Percentiles rank a stretch among this genome's conserved stretches.
phyloP scores from a whole-genome alignment of 495 filamentous ascomycete species.

The Aspergillus panamensis region DNA sequence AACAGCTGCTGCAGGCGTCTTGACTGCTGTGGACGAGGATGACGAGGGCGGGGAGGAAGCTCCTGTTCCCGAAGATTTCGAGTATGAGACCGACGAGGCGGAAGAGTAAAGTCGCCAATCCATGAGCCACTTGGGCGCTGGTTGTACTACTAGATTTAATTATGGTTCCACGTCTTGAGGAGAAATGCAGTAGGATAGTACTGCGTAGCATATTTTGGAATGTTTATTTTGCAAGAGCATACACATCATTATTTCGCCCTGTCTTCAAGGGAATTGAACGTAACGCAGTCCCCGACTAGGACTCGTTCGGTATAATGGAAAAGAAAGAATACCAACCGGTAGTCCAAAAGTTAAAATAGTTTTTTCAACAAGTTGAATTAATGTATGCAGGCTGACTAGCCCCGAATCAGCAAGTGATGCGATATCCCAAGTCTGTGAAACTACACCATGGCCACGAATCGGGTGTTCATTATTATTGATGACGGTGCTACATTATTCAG shows the following conservation, averaged over 20 bases:
- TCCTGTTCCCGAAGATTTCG: conserved; percentile 72
- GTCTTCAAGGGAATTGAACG: too few relatives aligned
- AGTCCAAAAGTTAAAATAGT: too few relatives aligned
- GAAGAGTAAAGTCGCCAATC: conserved; percentile 44
- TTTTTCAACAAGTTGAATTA: neutral
- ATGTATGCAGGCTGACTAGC: neutral
- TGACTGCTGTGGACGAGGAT: conserved; percentile 84
- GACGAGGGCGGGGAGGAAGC: conserved; percentile 80
- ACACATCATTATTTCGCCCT: neutral
- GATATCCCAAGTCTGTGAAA: neutral
- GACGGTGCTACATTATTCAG: too few relatives aligned
- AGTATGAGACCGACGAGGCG: conserved; percentile 76
- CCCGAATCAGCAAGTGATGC: conserved; percentile 13
- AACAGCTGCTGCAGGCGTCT: conserved; percentile 70
- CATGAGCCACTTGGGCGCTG: conserved; percentile 25
- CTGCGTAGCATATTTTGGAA: conserved; percentile 18
- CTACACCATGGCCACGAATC: neutral
- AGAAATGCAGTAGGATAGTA: conserved; percentile 12
- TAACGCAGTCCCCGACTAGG: too few relatives aligned
- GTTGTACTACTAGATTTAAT: conserved; percentile 50
- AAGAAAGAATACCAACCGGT: too few relatives aligned
- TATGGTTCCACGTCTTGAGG: conserved; percentile 28
- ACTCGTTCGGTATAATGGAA: too few relatives aligned
- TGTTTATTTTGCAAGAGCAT: conserved; percentile 9
- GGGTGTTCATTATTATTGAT: neutral